phyloP scores from a whole-genome alignment of 1,284 basidiomycete species.

The Ceraceosorus guamensis region DNA sequence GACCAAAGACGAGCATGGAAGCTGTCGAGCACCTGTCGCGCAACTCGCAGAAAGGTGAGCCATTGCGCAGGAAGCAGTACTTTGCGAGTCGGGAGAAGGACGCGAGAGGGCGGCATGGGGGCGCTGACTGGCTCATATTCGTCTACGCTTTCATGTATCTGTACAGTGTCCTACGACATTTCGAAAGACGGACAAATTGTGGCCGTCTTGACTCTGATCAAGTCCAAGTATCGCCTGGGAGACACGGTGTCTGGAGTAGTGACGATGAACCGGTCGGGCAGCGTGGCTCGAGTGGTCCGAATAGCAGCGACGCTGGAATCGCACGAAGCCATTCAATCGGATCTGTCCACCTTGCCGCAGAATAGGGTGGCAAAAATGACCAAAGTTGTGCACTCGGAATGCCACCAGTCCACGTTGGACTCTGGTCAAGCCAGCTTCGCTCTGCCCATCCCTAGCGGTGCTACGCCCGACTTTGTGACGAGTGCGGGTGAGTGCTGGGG shows the following conservation, averaged over 20 bases:
- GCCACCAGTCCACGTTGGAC: slow-evolving; percentile 39
- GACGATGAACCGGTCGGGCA: slow-evolving; percentile 28
- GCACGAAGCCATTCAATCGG: slow-evolving; percentile 39
- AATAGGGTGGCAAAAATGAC: slow-evolving; percentile 26
- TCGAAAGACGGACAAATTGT: slow-evolving; percentile 43
- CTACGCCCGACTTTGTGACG: slow-evolving; percentile 40
- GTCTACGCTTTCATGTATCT: neutral
- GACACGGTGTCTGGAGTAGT: slow-evolving; percentile 40
- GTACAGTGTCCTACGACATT: slow-evolving; percentile 42
- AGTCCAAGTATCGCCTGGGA: slow-evolving; percentile 41
- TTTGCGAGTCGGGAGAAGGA: too few relatives aligned
- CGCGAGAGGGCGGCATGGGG: too few relatives aligned
- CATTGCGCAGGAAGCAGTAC: too few relatives aligned
- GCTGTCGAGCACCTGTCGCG: slow-evolving; percentile 79
- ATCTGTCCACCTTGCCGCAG: slow-evolving; percentile 27
- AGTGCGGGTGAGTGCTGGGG: slow-evolving; percentile 15
- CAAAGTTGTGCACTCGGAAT: slow-evolving; percentile 30
- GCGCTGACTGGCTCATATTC: neutral
- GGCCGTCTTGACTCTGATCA: slow-evolving; percentile 40
- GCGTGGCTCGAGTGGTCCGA: slow-evolving; percentile 32
- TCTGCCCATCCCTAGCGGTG: slow-evolving; percentile 36
- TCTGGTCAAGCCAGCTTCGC: slow-evolving; percentile 27
- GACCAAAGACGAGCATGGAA: slow-evolving; percentile 52
- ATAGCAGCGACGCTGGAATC: slow-evolving; percentile 39
- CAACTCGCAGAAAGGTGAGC: slow-evolving; percentile 73